These are phyloP conservation scores for Yamadazyma blattariae DNA, from an alignment of 1,139 yeast genomes.

Conservation along the genomic window DNA sequence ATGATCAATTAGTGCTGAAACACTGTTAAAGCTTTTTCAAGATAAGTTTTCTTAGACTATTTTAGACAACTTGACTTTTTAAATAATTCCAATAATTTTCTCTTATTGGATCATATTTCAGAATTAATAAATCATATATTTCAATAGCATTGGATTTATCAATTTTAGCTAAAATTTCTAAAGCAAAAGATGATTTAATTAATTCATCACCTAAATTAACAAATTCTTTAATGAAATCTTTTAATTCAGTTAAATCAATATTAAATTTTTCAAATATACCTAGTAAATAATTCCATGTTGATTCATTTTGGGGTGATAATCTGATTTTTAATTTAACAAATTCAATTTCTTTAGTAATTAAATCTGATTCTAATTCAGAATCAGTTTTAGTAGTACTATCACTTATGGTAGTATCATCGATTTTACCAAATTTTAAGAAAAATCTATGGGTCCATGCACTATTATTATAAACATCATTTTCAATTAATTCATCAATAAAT, in stretches of 20 bases:
- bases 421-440: conserved; percentile 44
- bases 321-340: conserved; percentile 48
- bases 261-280: conserved; percentile 52
- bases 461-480: conserved; percentile 75
- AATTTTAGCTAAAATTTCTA: conserved; percentile 60
- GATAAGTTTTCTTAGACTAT: too few relatives aligned
- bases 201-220: conserved; percentile 25
- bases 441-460: conserved; percentile 93
- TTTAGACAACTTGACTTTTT: conserved; percentile 6
- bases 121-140: conserved; percentile 48
- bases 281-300: conserved; percentile 81
- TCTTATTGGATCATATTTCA: conserved; percentile 65
- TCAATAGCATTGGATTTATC: conserved; percentile 31
- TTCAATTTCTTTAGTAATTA: conserved; percentile 27
- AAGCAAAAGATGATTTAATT: conserved; percentile 58
- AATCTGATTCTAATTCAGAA: too few relatives aligned
- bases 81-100: conserved; percentile 58
- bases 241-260: conserved; percentile 31
- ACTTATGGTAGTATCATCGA: conserved; percentile 6
- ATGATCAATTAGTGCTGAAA: too few relatives aligned
- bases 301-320: conserved; percentile 74
- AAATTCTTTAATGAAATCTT: conserved; percentile 43
- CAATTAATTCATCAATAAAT: conserved; percentile 50
- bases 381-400: conserved; percentile 10
- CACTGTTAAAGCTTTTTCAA: too few relatives aligned